Percentiles rank a stretch among this genome's conserved stretches.
These are phyloP conservation scores for Leishmania lainsoni DNA, from an alignment of 208 protist genomes.

Conservation along the genomic window DNA sequence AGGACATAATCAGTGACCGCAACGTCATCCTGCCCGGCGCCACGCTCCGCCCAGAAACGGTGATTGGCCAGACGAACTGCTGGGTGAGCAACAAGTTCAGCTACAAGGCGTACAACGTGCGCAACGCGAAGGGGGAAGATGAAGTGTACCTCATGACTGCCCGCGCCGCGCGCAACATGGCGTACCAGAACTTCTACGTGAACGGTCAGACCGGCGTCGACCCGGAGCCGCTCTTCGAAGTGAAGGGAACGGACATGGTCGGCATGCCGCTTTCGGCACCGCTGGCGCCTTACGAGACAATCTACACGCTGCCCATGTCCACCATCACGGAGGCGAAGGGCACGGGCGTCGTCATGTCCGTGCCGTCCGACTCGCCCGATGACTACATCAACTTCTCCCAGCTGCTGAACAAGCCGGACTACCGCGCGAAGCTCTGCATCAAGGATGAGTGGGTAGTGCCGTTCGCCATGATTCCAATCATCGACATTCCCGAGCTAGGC, in stretches of 20 bases:
- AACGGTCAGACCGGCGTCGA: slow-evolving; percentile 82
- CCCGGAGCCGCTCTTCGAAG: slow-evolving; percentile 76
- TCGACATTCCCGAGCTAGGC: slow-evolving; percentile 94
- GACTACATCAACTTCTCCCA: slow-evolving; percentile 98
- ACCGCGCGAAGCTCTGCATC: slow-evolving; percentile 93
- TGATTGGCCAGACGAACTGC: slow-evolving; percentile 99
- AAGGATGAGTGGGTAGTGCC: slow-evolving; percentile 96
- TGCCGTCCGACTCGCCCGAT: slow-evolving; percentile 98
- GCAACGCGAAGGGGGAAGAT: slow-evolving; percentile 64
- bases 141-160: slow-evolving; percentile 97
- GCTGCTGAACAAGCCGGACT: slow-evolving; percentile 94
- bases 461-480: slow-evolving; percentile 96
- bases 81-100: slow-evolving; percentile 97
- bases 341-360: slow-evolving; percentile 98
- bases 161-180: slow-evolving; percentile 94
- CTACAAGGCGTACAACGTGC: slow-evolving; percentile 96
- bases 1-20: slow-evolving; percentile 64
- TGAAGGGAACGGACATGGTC: slow-evolving; percentile 94
- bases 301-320: slow-evolving; percentile 98
- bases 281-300: slow-evolving; percentile 67
- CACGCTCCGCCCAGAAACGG: slow-evolving; percentile 99
- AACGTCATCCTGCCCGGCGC: slow-evolving; percentile 96
- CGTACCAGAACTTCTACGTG: slow-evolving; percentile 95
- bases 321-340: slow-evolving; percentile 98
- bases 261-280: slow-evolving; percentile 95